Conservation (phyloP, 2,329 filamentous ascomycete species). For the Clonostachys byssicola region DNA sequence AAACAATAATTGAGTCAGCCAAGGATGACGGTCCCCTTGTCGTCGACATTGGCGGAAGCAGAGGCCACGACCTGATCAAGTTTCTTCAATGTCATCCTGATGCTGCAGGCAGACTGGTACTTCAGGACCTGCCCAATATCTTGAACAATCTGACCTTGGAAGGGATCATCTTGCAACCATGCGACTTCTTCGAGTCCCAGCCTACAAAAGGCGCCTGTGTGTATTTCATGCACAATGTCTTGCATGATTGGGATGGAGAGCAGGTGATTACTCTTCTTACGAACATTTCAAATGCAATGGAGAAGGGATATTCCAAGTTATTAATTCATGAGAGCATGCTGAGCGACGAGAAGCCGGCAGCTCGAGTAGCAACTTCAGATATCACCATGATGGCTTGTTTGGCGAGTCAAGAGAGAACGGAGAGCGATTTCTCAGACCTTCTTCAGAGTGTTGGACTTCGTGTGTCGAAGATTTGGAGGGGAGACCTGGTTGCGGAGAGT, state of each 20-base stretch:
- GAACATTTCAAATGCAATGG: constrained; percentile 19
- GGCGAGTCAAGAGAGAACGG: constrained; percentile 21
- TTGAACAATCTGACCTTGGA: constrained; percentile 22
- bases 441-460: constrained; percentile 14
- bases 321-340: constrained; percentile 24
- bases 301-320: constrained; percentile 21
- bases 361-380: constrained; percentile 17
- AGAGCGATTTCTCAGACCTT: constrained; percentile 19
- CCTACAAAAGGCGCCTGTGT: constrained; percentile 30
- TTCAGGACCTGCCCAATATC: constrained; percentile 42
- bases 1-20: constrained; percentile 15
- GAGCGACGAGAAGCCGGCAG: constrained; percentile 17
- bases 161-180: constrained; percentile 23
- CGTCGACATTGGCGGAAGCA: constrained; percentile 26
- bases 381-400: constrained; percentile 22
- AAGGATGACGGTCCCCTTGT: constrained; percentile 15
- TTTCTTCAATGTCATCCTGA: constrained; percentile 25
- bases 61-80: constrained; percentile 25
- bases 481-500: constrained; percentile 15
- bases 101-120: constrained; percentile 32
- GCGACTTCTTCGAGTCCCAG: constrained; percentile 42
- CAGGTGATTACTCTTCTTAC: constrained; percentile 21
- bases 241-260: constrained; percentile 32
- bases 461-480: constrained; percentile 22
- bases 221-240: constrained; percentile 33